A percentile compares a stretch with the other conserved stretches of the same genome.
Conservation (phyloP, 345 rosid genomes). For the Populus ilicifolia region DNA sequence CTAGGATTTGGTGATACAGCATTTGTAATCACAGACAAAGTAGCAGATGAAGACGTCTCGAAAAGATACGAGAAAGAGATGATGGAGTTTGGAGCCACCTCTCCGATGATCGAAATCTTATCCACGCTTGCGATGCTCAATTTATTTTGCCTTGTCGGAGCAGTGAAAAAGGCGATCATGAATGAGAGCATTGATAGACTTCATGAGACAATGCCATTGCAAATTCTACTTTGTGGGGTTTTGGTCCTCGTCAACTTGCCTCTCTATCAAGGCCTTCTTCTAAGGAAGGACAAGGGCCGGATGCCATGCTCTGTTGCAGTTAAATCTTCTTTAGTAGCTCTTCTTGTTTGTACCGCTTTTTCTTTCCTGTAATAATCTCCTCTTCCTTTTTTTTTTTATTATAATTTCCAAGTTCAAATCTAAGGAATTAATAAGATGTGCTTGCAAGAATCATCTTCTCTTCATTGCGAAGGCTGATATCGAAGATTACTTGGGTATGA, state of each 20-base stretch:
- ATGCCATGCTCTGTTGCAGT: conserved; percentile 44
- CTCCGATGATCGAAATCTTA: conserved; percentile 55
- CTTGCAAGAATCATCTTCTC: no score
- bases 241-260: conserved; percentile 60
- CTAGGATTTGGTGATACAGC: conserved; percentile 45
- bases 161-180: conserved; percentile 12
- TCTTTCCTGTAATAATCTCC: conserved; percentile 13
- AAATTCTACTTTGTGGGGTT: conserved; percentile 43
- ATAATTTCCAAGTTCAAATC: background rate
- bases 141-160: conserved; percentile 37
- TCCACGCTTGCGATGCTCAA: conserved; percentile 64
- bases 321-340: conserved; percentile 40
- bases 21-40: conserved; percentile 65
- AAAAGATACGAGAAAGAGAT: conserved; percentile 48
- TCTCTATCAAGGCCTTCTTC: conserved; percentile 49
- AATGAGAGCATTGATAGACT: background rate
- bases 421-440: background rate
- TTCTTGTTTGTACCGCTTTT: conserved; percentile 41
- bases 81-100: conserved; percentile 69
- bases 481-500: no score
- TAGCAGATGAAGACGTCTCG: conserved; percentile 50
- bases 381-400: background rate
- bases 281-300: conserved; percentile 63
- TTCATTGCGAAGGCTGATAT: no score
- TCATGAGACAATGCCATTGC: conserved; percentile 36